Conservation (phyloP, 2,329 filamentous ascomycete genomes). For the Arthrobotrys conoides region DNA sequence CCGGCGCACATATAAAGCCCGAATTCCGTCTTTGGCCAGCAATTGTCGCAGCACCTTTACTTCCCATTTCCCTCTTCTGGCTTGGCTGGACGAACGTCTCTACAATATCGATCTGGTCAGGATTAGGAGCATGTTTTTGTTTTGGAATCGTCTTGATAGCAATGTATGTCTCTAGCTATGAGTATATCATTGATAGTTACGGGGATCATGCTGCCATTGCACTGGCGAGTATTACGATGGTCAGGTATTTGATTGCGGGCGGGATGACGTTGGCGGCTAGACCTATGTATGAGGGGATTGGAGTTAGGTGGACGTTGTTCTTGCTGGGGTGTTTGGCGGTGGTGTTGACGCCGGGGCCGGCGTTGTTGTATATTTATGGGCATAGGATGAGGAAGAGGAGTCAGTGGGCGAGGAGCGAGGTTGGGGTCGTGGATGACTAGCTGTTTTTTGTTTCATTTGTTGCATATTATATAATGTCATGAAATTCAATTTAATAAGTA, state of each 20-base stretch:
- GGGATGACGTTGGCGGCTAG: constrained; percentile 67
- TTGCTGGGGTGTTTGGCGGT: constrained; percentile 66
- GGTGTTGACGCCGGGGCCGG: constrained; percentile 65
- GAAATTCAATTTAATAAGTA: too few species aligned
- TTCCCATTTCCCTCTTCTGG: constrained; percentile 73
- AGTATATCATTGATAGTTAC: constrained; percentile 75
- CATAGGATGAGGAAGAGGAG: constrained; percentile 29
- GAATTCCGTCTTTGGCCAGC: constrained; percentile 72
- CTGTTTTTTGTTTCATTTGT: background rate
- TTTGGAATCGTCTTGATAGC: constrained; percentile 71
- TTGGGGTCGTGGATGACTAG: background rate
- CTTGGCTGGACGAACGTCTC: constrained; percentile 72
- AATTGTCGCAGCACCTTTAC: constrained; percentile 70
- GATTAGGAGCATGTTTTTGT: constrained; percentile 70
- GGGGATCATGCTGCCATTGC: constrained; percentile 69
- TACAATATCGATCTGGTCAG: constrained; percentile 71
- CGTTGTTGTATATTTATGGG: constrained; percentile 66
- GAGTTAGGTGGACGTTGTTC: constrained; percentile 68
- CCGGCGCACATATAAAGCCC: constrained; percentile 68
- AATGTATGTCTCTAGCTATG: constrained; percentile 71
- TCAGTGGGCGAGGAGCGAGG: constrained; percentile 19
- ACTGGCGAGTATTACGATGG: constrained; percentile 66
- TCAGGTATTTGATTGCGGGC: constrained; percentile 66
- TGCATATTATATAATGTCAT: too few species aligned
- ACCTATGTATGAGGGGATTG: constrained; percentile 67